Evolutionary conservation across 2,329 filamentous ascomycete species (phyloP).

Genomic region (Fusarium sp.): DNA sequence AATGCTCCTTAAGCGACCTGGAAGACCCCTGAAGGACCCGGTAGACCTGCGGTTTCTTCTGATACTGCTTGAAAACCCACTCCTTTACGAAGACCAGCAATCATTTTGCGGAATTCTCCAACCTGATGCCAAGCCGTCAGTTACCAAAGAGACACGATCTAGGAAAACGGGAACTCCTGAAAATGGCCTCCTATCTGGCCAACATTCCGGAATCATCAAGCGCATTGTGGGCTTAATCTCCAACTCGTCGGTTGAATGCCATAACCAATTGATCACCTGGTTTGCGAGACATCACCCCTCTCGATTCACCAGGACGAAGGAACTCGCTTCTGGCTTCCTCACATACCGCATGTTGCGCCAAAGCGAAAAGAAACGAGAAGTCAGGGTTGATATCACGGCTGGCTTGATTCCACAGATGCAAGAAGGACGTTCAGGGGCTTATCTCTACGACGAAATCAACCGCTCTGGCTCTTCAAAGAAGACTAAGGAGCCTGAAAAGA

Average conservation of each 20-base stretch:
- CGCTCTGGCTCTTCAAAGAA: constrained; percentile 62
- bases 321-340: constrained; percentile 81
- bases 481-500: constrained; percentile 64
- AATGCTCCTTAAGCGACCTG: constrained; percentile 81
- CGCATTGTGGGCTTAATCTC: constrained; percentile 83
- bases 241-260: constrained; percentile 79
- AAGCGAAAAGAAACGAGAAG: constrained; percentile 71
- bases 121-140: constrained; percentile 33
- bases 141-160: constrained; percentile 26
- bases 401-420: constrained; percentile 80
- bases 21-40: constrained; percentile 73
- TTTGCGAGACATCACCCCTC: constrained; percentile 75
- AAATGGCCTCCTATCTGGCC: constrained; percentile 63
- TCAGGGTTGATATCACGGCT: constrained; percentile 69
- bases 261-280: constrained; percentile 82
- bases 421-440: constrained; percentile 72
- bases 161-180: constrained; percentile 39
- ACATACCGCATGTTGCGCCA: constrained; percentile 82
- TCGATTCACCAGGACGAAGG: constrained; percentile 78
- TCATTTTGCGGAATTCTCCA: constrained; percentile 55
- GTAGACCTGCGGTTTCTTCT: constrained; percentile 82
- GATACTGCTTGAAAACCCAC: constrained; percentile 81
- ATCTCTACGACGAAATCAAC: constrained; percentile 81
- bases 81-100: constrained; percentile 65
- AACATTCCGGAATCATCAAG: constrained; percentile 87